Evolutionary conservation across 805 yeast species (phyloP), one percentile per base, ranked within the genome.

Genomic region (Zygosaccharomyces gambellarensis): DNA sequence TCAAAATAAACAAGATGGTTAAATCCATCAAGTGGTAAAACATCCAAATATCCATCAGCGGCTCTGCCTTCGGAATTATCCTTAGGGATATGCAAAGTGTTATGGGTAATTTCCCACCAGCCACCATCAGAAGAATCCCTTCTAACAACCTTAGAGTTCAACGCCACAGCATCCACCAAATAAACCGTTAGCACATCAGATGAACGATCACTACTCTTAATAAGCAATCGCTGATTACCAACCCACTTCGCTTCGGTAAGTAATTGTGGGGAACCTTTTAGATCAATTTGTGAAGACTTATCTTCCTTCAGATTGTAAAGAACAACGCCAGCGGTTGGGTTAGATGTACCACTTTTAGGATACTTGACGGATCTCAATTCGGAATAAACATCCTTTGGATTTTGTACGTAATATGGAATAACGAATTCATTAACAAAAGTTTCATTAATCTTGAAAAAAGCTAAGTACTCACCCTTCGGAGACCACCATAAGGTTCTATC

Each of bases 401-500:
- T 67, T 55, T 83, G 85, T 11, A 81, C 85, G 69, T 79, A 88
- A 64, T 83, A 87, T 4, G 90, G 88, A 36, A 89, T 79, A 1
- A 87, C 79, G 64, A 75, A 89, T 40, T 77, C 83, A 2, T 85
- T 85, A 1, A 89, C 96, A 4, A 67, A 61, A 1, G 92, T 77
- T 58, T 90, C 96, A 64, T 89, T 83, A 32, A 86, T 79, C 49
- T 81, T 75, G 56, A 86, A 66, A 53, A 79, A 84, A 0, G 89
- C 77, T 39, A 90, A 62, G 57, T 73, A 76, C n/a, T 76, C 70
- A 10, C 92, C 90, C 38, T 73, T 67, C 7, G 87, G 87, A 4
- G 95, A 84, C 96, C 96, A 90, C 95, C 95, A 89, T 43, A 88
- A 56, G 0, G 90, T 87, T 21, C 75, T 68, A 57, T 83, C 89